Evolutionary conservation across 768 basidiomycete species (phyloP), one percentile per base, ranked within the genome.

Genomic region (Myochromella boudieri): DNA sequence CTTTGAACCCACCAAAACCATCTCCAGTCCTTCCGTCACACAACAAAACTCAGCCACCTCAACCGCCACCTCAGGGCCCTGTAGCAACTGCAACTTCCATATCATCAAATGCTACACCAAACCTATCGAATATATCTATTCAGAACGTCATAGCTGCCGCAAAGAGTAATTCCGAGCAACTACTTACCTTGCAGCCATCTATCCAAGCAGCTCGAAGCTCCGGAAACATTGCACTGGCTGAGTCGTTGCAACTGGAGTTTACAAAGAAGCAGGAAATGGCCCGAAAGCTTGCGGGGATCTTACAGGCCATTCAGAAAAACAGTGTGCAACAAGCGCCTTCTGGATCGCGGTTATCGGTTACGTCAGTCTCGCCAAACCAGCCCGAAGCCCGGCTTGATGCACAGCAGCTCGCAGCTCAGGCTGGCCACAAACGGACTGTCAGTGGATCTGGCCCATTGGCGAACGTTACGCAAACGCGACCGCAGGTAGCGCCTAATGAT

Each of bases 1-100:
- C 62, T 15, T 49, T 67, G 38, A 59, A 48, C 17, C 61, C 58
- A 26, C 40, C 59, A 15, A 56, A 59, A 21, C 51, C 51, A 7
- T 58, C 60, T n/a, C 58, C 49, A 24, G 52, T 48, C 15, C 56
- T 49, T 39, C 58, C 22, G 34, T 54, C 38, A 43, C 60, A 32
- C 42, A 21, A 46, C 36, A 61, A 32, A 44, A 51, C 44, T 15
- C 63, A 26, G 41, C 41, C 47, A 1, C 46, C 53, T 22, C 66
- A 63, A 31, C 49, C 63, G 18, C 51, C 55, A 22, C 51, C 51
- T 29, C 54, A 49, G 41, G 53, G 57, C 38, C 42, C 37, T 28
- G 51, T 40, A 21, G 48, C 33, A 37, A 45, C 28, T 20, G 33
- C 33, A 14, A 17, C 40, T 25, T 20, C 24, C 28, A 29, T 22